Evolutionary conservation across 257 asterid species (phyloP), one percentile per base, ranked within the genome.

Genomic region (Ocimum tenuiflorum): DNA sequence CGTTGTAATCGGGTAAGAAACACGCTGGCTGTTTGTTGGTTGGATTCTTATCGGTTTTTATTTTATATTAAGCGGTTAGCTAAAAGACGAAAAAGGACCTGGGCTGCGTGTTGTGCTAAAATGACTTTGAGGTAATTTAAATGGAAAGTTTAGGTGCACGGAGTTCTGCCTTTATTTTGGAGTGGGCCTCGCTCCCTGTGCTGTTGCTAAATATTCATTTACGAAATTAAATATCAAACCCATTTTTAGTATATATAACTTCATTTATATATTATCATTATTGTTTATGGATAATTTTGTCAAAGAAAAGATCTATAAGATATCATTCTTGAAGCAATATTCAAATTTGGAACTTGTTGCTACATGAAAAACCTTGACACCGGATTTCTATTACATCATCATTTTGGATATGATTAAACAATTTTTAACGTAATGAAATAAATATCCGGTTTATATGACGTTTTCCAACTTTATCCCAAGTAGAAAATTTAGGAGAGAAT

Each of bases 21-120:
- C 79, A 69, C 72, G 82, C 46, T 60, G 73, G 75, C 53, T 59
- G 64, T 56, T 56, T 38, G 79, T 70, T 78, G 24, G 76, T 73
- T 77, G 78, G 72, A 52, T 52, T 58, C 63, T 45, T 64, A 56
- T 56, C 10, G 58, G 57, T 56, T 75, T 7, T 64, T 66, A 50
- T 57, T 31, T 27, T 27, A 27, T 27, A 27, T 42, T n/a, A n/a
- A n/a, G n/a, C n/a, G n/a, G n/a, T n/a, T n/a, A n/a, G 14, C 3
- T 53, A 57, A 54, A 67, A 27, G 73, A 72, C 75, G 23, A 49
- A 33, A 27, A 54, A 54, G 74, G 78, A 66, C 11, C 3, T 53
- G 65, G 42, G 42, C 2, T n/a, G 3, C 11, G 11, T 38, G 57
- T 10, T 11, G 42, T 42, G 47, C 42, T 9, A 4, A 7, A 18